A percentile compares a stretch with the other conserved stretches of the same genome.
phyloP scores from a whole-genome alignment of 306 rosid species.

The Rubus idaeus region DNA sequence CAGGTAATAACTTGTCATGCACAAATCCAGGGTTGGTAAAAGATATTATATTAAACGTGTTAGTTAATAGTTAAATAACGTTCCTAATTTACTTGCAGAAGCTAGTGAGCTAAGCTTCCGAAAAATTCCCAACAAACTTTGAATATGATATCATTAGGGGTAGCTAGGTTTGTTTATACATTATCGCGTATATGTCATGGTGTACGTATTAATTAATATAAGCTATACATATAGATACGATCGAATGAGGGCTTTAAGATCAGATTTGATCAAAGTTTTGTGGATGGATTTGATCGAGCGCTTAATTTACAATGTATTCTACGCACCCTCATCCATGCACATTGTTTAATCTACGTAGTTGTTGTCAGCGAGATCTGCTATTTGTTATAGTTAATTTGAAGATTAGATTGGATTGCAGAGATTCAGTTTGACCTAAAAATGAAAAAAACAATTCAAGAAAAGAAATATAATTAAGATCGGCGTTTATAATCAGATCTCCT shows the following conservation, averaged over 20 bases:
- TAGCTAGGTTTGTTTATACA: background rate
- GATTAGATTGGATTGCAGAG: background rate
- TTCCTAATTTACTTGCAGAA: background rate
- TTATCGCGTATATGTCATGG: background rate
- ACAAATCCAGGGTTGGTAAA: constrained; percentile 28
- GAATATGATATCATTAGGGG: constrained; percentile 26
- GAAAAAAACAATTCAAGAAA: background rate
- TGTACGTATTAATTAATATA: background rate
- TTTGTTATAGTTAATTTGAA: background rate
- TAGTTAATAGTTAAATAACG: constrained; percentile 9
- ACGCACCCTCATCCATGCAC: constrained; percentile 9
- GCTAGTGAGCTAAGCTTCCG: constrained; percentile 37
- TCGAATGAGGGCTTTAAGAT: background rate
- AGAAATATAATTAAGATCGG: background rate
- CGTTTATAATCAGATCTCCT: background rate
- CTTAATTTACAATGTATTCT: background rate
- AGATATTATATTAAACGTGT: background rate
- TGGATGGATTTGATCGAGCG: constrained; percentile 12
- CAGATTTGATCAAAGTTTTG: background rate
- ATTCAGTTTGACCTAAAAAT: background rate
- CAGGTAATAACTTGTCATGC: constrained; percentile 37
- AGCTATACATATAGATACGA: background rate
- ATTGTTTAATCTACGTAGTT: constrained; percentile 15
- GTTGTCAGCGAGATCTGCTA: constrained; percentile 5
- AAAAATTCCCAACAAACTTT: constrained; percentile 65